Base-by-base conservation (phyloP, 2,329 filamentous ascomycete genomes). In the Tricladium varicosporioides region DNA sequence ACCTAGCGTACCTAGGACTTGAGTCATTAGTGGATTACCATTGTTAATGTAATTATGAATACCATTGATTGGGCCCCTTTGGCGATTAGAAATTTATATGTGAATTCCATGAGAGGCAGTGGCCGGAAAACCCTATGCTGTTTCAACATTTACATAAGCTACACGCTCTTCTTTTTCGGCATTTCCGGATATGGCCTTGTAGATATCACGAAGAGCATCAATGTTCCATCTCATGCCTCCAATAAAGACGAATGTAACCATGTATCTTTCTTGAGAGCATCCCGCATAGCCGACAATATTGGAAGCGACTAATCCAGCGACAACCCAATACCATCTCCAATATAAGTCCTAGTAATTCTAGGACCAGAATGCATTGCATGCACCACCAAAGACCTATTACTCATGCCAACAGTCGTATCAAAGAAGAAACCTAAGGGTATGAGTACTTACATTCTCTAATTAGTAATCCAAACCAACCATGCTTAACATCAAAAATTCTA, bases 281-380 rank as follows among this genome's bases (percentile, higher is more conserved):
- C 36, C 36, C 5, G 36, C 36, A n/a, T 10, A 10, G 36, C n/a
- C n/a, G 36, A 40, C 36, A n/a, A 10, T 40, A 5, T 10, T 10
- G 36, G 11, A 40, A 40, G 36, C 9, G 36, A n/a, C 36, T 13
- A 10, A 10, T 13, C 11, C 10, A n/a, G 10, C 10, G 36, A 13
- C n/a, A 2, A 4, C 9, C 15, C 18, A 51, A 14, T 47, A 56
- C 14, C 46, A 10, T 11, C 53, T 48, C 53, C 53, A 56, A 16
- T 46, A 56, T 11, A 51, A 56, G 5, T 40, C 48, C 53, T 48
- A 51, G 11, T 51, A 46, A 11, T 47, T 56, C 22, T 19, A 51
- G 5, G 32, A 18, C 53, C 53, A 56, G 31, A 51, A 51, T 4
- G 48, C 27, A 5, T 16, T 32, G 13, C 53, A 56, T 13, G 36